These are phyloP conservation scores for Apiotrichum laibachii DNA, from an alignment of 1,284 basidiomycete species.

Conservation along the genomic window DNA sequence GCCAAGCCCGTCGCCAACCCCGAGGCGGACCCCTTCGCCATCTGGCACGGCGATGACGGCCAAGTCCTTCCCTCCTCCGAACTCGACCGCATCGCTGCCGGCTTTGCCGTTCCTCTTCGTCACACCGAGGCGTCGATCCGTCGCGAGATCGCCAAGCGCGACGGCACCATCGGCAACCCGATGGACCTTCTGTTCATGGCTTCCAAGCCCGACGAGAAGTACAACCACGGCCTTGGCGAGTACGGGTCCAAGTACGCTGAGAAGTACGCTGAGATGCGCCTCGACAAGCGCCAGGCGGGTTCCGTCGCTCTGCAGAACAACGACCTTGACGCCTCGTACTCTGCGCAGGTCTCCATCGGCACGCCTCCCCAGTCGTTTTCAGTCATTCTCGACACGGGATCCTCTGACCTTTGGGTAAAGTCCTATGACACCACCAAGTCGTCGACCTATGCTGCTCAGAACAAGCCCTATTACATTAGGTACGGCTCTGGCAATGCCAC, in stretches of 20 bases:
- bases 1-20: constrained; percentile 20
- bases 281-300: constrained; percentile 6
- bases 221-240: constrained; percentile 32
- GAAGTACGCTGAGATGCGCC: constrained; percentile 10
- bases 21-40: constrained; percentile 12
- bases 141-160: constrained; percentile 29
- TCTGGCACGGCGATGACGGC: constrained; percentile 5
- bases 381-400: constrained; percentile 61
- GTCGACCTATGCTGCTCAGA: constrained; percentile 23
- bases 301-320: constrained; percentile 27
- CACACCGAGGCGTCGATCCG: constrained; percentile 21
- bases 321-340: constrained; percentile 50
- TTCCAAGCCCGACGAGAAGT: constrained; percentile 37
- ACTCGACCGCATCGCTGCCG: neutral
- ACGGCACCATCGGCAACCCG: constrained; percentile 10
- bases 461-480: constrained; percentile 38
- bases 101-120: constrained; percentile 27
- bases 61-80: neutral
- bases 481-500: constrained; percentile 64
- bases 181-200: constrained; percentile 37
- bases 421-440: constrained; percentile 21
- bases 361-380: constrained; percentile 56
- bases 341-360: constrained; percentile 44
- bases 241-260: constrained; percentile 21
- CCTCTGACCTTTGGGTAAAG: constrained; percentile 57